Evolutionary conservation across 768 basidiomycete genomes (phyloP).

Genomic region (Daedalea quercina): DNA sequence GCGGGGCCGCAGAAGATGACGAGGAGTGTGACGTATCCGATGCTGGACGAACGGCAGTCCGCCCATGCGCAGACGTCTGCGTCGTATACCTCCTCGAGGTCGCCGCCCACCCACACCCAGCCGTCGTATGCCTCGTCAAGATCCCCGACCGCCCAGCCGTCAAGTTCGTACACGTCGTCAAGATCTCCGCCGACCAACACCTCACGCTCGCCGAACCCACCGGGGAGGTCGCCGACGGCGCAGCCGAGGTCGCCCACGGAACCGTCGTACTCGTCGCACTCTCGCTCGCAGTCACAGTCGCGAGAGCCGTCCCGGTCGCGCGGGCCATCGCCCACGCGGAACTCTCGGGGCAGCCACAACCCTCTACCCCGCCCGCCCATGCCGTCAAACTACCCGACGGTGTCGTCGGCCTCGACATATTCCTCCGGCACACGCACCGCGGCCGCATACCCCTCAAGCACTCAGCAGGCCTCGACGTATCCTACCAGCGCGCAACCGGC

Average conservation of each 20-base stretch:
- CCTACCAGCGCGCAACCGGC: background rate
- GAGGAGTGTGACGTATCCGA: constrained; percentile 18
- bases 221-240: no score
- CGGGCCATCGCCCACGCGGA: constrained; percentile 6
- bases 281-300: constrained; percentile 7
- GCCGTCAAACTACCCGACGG: constrained; percentile 8
- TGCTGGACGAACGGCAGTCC: background rate
- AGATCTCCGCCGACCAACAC: no score
- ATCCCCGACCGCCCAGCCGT: constrained; percentile 1
- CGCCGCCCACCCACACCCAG: constrained; percentile 1
- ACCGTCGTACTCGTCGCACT: background rate
- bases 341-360: constrained; percentile 8
- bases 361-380: constrained; percentile 19
- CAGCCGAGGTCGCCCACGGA: background rate
- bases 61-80: background rate
- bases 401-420: background rate
- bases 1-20: constrained; percentile 8
- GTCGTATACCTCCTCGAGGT: background rate
- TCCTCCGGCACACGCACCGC: background rate
- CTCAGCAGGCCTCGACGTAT: background rate
- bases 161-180: no score
- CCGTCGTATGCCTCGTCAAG: constrained; percentile 4
- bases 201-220: no score
- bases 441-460: background rate
- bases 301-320: background rate